A percentile compares a stretch with the other conserved stretches of the same genome.
Conservation (phyloP, 306 rosid genomes). For the Heteromeles arbutifolia region DNA sequence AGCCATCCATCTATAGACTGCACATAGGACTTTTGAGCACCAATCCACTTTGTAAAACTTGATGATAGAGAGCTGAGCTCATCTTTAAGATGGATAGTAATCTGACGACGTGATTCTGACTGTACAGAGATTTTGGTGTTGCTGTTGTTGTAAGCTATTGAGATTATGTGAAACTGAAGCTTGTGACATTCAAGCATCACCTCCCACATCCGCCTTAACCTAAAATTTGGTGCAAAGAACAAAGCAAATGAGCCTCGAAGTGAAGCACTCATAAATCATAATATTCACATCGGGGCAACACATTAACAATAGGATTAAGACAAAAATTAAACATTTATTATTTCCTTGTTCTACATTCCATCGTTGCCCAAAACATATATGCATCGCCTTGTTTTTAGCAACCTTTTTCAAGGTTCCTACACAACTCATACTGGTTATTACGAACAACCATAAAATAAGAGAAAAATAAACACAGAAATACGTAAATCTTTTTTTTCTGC, state of each 20-base stretch:
- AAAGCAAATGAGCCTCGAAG: constrained; percentile 20
- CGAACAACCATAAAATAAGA: not conserved
- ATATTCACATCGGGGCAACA: not conserved
- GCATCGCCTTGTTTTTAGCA: not conserved
- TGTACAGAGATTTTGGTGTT: constrained; percentile 47
- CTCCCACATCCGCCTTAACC: constrained; percentile 90
- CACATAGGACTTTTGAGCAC: constrained; percentile 71
- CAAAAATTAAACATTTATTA: not conserved
- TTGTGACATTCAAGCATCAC: constrained; percentile 84
- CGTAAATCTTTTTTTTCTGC: not conserved
- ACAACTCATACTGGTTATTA: not conserved
- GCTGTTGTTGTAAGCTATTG: constrained; percentile 42
- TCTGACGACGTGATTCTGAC: constrained; percentile 59
- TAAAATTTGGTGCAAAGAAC: constrained; percentile 21
- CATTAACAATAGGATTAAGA: not conserved
- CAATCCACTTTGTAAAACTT: constrained; percentile 68
- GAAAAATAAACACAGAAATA: not conserved
- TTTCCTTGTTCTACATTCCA: not conserved
- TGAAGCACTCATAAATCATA: not conserved
- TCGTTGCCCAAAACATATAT: not conserved
- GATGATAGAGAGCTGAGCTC: constrained; percentile 59
- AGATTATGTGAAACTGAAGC: constrained; percentile 64
- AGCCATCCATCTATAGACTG: constrained; percentile 73
- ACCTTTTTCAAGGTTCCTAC: not conserved
- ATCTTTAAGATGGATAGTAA: constrained; percentile 56